Evolutionary conservation across 2,329 filamentous ascomycete genomes (phyloP).

Genomic region (Xylariales sp.): DNA sequence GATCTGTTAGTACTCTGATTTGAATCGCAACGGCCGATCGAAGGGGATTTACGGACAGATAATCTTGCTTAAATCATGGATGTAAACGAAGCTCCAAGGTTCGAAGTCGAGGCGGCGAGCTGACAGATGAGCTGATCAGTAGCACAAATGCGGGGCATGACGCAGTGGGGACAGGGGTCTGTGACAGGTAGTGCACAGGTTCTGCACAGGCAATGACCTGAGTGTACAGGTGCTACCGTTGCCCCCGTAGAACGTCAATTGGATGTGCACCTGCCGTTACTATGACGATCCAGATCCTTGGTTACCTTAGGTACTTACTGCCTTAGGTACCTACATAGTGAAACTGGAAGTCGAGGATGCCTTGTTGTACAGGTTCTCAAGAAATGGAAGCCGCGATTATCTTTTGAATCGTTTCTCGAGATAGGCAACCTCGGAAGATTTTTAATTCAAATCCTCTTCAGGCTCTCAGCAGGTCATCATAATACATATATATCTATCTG

Average conservation of each 20-base stretch:
- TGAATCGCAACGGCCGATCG: background rate
- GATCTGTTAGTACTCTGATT: background rate
- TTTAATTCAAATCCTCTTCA: background rate
- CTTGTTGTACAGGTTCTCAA: background rate
- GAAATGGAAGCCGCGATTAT: background rate
- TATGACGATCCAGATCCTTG: background rate
- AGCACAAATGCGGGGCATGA: slow-evolving; percentile 36
- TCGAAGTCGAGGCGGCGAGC: slow-evolving; percentile 15
- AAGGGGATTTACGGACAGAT: background rate
- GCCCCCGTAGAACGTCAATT: background rate
- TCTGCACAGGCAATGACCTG: background rate
- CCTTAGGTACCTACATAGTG: no score
- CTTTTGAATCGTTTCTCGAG: background rate
- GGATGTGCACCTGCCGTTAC: background rate
- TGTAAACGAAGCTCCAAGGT: background rate
- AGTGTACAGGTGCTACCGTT: background rate
- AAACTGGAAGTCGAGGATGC: background rate
- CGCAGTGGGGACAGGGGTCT: slow-evolving; percentile 34
- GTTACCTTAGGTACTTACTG: no score
- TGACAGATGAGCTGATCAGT: background rate
- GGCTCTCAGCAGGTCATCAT: background rate
- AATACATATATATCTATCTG: background rate
- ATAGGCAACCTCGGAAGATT: background rate
- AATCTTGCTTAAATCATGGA: background rate
- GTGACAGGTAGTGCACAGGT: no score